A percentile compares a stretch with the other conserved stretches of the same genome.
Evolutionary conservation across 805 yeast genomes (phyloP).

Genomic region (Metschnikowia vanudenii): DNA sequence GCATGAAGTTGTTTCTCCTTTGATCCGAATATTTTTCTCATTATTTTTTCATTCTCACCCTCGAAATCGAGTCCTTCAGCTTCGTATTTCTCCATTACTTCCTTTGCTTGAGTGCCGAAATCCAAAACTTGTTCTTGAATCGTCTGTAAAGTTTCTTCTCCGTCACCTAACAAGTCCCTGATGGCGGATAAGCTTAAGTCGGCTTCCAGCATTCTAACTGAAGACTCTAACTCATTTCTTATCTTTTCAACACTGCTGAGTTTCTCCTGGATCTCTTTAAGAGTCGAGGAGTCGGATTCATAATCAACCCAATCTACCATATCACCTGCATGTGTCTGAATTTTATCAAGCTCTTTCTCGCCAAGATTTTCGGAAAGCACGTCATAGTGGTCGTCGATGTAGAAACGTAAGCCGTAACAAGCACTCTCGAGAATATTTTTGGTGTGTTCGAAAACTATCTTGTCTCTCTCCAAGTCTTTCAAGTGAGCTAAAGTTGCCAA

Average conservation of each 20-base stretch:
- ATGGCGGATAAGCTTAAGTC: constrained; percentile 51
- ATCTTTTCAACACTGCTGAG: constrained; percentile 20
- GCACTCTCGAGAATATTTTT: constrained; percentile 70
- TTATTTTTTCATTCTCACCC: constrained; percentile 48
- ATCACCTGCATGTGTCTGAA: constrained; percentile 38
- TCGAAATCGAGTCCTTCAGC: constrained; percentile 50
- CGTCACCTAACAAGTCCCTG: constrained; percentile 41
- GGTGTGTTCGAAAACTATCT: constrained; percentile 53
- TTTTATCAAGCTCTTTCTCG: constrained; percentile 32
- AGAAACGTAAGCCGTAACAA: constrained; percentile 67
- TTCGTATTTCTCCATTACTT: constrained; percentile 43
- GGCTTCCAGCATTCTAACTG: constrained; percentile 41
- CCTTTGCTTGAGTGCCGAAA: constrained; percentile 45
- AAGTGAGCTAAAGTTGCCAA: constrained; percentile 49
- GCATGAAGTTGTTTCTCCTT: constrained; percentile 9
- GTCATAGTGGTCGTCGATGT: constrained; percentile 53
- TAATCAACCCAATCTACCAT: constrained; percentile 77
- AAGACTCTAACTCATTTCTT: constrained; percentile 29
- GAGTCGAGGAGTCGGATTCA: constrained; percentile 54
- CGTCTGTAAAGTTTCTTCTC: constrained; percentile 38
- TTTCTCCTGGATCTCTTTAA: constrained; percentile 29
- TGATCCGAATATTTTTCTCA: constrained; percentile 17
- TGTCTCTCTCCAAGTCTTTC: constrained; percentile 54
- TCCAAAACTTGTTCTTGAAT: constrained; percentile 45
- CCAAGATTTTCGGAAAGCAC: constrained; percentile 38